Evolutionary conservation across 306 rosid species (phyloP), one percentile per base, ranked within the genome.

Genomic region (Rosa multiflora): DNA sequence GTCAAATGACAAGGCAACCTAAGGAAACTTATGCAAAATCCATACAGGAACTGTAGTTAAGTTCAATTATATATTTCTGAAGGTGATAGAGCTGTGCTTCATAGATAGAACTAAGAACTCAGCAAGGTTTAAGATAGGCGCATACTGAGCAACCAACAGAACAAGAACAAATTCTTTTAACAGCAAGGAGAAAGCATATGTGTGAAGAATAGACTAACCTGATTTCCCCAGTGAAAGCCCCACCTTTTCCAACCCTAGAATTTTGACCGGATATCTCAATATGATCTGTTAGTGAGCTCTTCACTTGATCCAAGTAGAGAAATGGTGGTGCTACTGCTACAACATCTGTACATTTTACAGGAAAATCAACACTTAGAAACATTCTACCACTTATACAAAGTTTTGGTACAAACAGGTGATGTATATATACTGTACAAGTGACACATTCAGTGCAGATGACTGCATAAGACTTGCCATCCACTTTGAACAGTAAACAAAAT

Each of bases 191-290:
- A 61, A 44, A 5, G 5, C 12, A 12, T 13, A 37, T 18, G 20
- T 20, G n/a, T 29, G 59, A 44, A 44, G 44, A 13, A 62, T 20
- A 75, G 7, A 76, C 86, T 56, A 80, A 96, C 99, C 98, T 96
- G 94, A 96, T 93, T 90, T 96, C 99, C 82, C 99, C 99, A 0
- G 99, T 96, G 86, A 91, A 96, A 85, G 99, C 99, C 37, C 99
- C 99, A 62, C 99, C 99, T 84, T 96, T 96, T 48, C 98, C 93
- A 59, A 91, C 97, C 99, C 99, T 93, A 67, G 99, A 91, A 86
- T 96, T 96, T 86, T 96, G 99, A 70, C 88, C 92, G 78, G 99
- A 90, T 77, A n/a, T n/a, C n/a, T n/a, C n/a, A n/a, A n/a, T n/a
- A n/a, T n/a, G n/a, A n/a, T n/a, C n/a, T n/a, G 89, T 82, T 67